phyloP scores from a whole-genome alignment of 2,329 filamentous ascomycete species.

The Sarocladium brachiariae region DNA sequence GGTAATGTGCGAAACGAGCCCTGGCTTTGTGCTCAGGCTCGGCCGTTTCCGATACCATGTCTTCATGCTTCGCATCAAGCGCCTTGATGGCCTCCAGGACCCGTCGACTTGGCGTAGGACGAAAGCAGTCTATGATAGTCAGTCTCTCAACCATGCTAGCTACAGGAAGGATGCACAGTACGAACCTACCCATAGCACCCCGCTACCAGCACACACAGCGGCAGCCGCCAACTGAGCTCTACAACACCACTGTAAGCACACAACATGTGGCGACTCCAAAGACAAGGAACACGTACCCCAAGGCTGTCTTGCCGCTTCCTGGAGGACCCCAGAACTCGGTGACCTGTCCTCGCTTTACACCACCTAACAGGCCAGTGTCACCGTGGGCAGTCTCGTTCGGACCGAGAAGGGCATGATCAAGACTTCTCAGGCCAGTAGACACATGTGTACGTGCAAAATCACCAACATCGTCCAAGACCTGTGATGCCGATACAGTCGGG shows the following conservation, averaged over 20 bases:
- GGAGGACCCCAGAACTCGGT: constrained; percentile 86
- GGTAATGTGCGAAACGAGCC: constrained; percentile 37
- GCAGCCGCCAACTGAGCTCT: constrained; percentile 66
- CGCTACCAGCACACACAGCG: constrained; percentile 51
- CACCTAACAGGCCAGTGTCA: constrained; percentile 31
- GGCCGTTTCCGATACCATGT: neutral
- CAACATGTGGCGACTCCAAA: neutral
- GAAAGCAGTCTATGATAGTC: constrained; percentile 39
- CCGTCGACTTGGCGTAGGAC: constrained; percentile 26
- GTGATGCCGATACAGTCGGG: constrained; percentile 68
- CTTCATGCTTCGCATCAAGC: neutral
- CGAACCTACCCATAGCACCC: constrained; percentile 79
- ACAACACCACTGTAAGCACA: constrained; percentile 10
- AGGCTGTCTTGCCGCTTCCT: constrained; percentile 75
- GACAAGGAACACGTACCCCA: constrained; percentile 56
- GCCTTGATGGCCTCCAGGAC: constrained; percentile 20
- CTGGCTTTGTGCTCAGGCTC: neutral
- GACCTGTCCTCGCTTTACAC: constrained; percentile 68
- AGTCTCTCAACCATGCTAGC: neutral
- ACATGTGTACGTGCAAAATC: constrained; percentile 43
- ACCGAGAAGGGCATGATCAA: constrained; percentile 41
- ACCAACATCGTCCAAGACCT: constrained; percentile 58
- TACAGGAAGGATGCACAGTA: constrained; percentile 19
- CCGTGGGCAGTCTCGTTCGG: constrained; percentile 13
- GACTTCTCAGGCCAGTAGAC: constrained; percentile 45